Base-by-base conservation (phyloP, 768 basidiomycete genomes). In the Porphyrellus cyaneotinctus region DNA sequence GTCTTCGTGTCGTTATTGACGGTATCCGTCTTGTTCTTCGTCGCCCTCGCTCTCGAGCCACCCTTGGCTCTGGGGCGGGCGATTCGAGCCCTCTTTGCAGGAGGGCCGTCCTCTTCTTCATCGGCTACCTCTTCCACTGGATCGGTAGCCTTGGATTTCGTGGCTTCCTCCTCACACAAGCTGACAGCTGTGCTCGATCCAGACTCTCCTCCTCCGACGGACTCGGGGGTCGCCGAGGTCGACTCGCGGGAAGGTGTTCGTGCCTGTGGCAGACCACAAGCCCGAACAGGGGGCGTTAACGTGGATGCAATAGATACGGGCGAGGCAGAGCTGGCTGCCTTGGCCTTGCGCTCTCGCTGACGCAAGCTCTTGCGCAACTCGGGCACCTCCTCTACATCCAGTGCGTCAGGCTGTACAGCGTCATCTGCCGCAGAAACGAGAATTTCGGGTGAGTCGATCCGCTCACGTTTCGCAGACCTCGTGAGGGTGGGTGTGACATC, bases 171-270 rank as follows among this genome's bases (percentile, higher is more conserved):
- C 5, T 58, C 68, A 31, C 58, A 69, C 38, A 69, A 31, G 47
- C 68, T 69, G 13, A 69, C 68, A 13, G 69, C 69, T 6, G 69
- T 69, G 49, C 68, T 69, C 9, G 69, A 70, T 14, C 63, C 67
- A 4, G 67, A 70, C 46, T 65, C 65, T 2, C 44, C 58, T 11
- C 57, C 66, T 17, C 58, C 66, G 41, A 66, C 33, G 31, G 66
- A 66, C 46, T 66, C 68, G 49, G 67, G 53, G 36, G 56, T 55
- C 23, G 52, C 60, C 6, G 63, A 56, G 23, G 61, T 58, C 51
- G 60, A 53, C 36, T 58, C 56, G 2, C 67, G 62, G 28, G 66
- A 68, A 0, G 60, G 43, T 0, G 66, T 68, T 8, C 46, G 43
- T 15, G 54, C 43, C 47, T 49, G 65, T 26, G 63, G 65, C 11